These are phyloP conservation scores for Nymphaea colorata DNA, from an alignment of 164 flowering plant genomes.

Conservation along the genomic window DNA sequence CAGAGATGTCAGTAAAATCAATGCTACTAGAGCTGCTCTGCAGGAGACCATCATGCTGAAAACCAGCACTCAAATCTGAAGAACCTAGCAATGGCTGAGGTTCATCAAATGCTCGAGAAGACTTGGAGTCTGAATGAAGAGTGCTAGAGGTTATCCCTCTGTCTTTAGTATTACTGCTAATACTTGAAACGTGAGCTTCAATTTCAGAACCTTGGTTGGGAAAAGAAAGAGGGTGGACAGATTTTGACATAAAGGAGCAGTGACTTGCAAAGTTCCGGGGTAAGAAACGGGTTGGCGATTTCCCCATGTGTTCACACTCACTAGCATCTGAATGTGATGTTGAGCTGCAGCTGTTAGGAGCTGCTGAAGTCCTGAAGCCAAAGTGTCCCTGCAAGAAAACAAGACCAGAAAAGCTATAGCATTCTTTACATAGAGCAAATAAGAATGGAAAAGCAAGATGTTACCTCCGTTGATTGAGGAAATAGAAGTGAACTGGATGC, in stretches of 20 bases:
- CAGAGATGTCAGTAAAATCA: slow-evolving; percentile 57
- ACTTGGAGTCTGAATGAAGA: slow-evolving; percentile 8
- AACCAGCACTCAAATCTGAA: slow-evolving; percentile 24
- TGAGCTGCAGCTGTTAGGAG: slow-evolving; percentile 42
- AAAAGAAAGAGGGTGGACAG: slow-evolving; percentile 64
- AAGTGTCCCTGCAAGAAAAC: slow-evolving; percentile 27
- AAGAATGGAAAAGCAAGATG: not conserved
- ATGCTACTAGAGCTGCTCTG: slow-evolving; percentile 60
- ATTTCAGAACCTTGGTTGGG: slow-evolving; percentile 14
- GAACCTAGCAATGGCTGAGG: slow-evolving; percentile 9
- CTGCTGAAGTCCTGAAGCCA: slow-evolving; percentile 20
- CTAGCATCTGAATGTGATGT: slow-evolving; percentile 70
- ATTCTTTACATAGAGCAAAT: too few species aligned
- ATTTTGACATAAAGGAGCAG: slow-evolving; percentile 69
- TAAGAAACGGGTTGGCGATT: slow-evolving; percentile 20
- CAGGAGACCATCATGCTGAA: slow-evolving; percentile 31
- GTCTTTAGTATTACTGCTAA: slow-evolving; percentile 5
- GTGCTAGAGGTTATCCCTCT: slow-evolving; percentile 2
- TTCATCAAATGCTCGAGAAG: slow-evolving; percentile 3
- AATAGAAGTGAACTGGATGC: slow-evolving; percentile 24
- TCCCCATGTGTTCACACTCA: slow-evolving; percentile 44
- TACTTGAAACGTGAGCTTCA: slow-evolving; percentile 21
- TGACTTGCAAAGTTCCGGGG: slow-evolving; percentile 46
- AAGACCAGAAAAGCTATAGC: too few species aligned
- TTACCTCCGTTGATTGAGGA: slow-evolving; percentile 57